A percentile compares a stretch with the other conserved stretches of the same genome.
Conservation (phyloP, 345 rosid genomes). For the Syzygium oleosum region DNA sequence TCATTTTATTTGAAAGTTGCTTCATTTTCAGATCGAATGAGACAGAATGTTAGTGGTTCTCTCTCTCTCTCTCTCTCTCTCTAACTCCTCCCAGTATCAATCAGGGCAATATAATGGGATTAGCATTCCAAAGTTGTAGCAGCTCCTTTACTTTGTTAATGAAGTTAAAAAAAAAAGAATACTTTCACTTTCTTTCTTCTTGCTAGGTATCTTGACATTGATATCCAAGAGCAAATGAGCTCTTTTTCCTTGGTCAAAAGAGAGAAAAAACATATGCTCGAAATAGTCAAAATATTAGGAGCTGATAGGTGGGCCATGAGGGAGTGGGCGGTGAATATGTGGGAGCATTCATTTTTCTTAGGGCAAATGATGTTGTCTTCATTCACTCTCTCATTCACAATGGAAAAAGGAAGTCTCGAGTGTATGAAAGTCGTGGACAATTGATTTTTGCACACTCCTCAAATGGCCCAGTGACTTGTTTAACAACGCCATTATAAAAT, state of each 20-base stretch:
- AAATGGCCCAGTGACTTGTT: neutral
- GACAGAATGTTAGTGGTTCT: neutral
- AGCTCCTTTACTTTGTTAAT: neutral
- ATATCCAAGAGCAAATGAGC: neutral
- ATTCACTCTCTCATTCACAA: conserved; percentile 7
- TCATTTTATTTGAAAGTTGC: neutral
- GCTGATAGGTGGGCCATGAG: neutral
- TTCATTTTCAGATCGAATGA: neutral
- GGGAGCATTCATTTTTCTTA: conserved; percentile 10
- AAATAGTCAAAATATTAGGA: neutral
- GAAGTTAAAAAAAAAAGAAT: neutral
- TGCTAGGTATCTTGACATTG: neutral
- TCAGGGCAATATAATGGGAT: neutral
- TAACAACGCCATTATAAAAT: neutral
- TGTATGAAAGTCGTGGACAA: neutral
- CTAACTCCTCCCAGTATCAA: neutral
- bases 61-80: neutral
- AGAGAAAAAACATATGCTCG: neutral
- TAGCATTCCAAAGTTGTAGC: neutral
- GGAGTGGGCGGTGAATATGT: neutral
- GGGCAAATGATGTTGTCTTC: conserved; percentile 40
- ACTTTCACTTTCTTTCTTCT: neutral
- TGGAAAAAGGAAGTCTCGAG: neutral
- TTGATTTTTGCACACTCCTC: neutral
- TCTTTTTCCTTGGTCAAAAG: neutral